Base-by-base conservation (phyloP, 306 rosid species). In the Vigna angularis region DNA sequence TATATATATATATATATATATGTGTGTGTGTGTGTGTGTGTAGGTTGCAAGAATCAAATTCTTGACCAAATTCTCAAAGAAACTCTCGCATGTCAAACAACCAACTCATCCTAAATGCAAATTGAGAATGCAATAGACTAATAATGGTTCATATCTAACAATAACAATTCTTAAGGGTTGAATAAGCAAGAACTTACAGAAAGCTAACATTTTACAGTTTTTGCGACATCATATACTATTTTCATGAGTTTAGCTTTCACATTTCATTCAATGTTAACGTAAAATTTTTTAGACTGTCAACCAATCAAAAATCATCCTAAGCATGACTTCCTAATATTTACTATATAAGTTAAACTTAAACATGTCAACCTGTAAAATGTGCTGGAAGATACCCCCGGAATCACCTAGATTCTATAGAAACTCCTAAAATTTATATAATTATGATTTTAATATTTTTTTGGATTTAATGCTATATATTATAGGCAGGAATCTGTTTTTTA, bases 101-200 rank as follows among this genome's bases (percentile, higher is more conserved):
- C 50, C 52, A 68, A 58, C 45, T 78, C 42, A 47, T 26, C 30
- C 5, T 17, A 55, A 67, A 68, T 28, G 67, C 17, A 49, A 28
- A 48, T 12, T 67, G 47, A 8, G 13, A 42, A 42, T 42, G 58
- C 32, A 26, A 50, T 44, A 55, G 52, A 56, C 48, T 78, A 78
- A 58, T 28, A 70, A 58, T 59, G 71, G 71, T 50, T 70, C 28
- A 70, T 34, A 49, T 30, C 64, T 4, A 56, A 40, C 38, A 44
- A 59, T 6, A 59, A 59, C 24, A 64, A 44, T 76, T 65, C 66
- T 65, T 69, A 44, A 76, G 28, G 62, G 86, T 80, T n/a, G 61
- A 51, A 62, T 73, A 72, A 67, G 44, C 53, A 51, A 67, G 24
- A 44, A 58, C 58, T 74, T 20, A 24, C 53, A 66, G 72, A 82